Percentiles rank a stretch among this genome's conserved stretches.
phyloP scores from a whole-genome alignment of 2,329 filamentous ascomycete species.

The Aspergillus sp. region DNA sequence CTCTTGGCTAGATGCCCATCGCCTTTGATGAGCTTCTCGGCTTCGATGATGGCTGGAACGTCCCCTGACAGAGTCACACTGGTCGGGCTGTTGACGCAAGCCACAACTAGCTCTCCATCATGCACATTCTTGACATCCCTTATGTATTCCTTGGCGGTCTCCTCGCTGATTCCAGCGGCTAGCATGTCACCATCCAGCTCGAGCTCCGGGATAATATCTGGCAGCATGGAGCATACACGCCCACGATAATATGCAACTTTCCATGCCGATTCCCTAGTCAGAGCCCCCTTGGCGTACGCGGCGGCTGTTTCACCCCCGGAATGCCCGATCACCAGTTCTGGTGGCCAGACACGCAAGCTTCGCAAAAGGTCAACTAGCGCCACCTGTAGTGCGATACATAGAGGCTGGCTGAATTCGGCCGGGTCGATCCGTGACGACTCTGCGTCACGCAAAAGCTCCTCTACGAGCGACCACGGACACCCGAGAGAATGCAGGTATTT shows the following conservation, averaged over 20 bases:
- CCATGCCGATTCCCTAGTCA: constrained; percentile 11
- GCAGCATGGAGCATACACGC: background rate
- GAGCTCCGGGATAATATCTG: background rate
- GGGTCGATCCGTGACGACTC: background rate
- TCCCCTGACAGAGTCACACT: background rate
- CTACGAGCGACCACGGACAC: constrained; percentile 13
- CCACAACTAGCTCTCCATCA: background rate
- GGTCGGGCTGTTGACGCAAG: background rate
- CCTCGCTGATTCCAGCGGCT: constrained; percentile 7
- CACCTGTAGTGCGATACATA: constrained; percentile 29
- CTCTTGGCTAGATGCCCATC: background rate
- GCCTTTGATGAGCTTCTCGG: background rate
- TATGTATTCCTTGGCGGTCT: background rate
- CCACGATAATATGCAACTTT: constrained; percentile 3
- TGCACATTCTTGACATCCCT: background rate
- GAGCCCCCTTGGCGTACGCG: constrained; percentile 38
- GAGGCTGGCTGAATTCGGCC: constrained; percentile 26
- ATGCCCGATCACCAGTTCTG: constrained; percentile 25
- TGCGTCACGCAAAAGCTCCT: background rate
- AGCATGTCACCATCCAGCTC: constrained; percentile 24
- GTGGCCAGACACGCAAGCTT: constrained; percentile 20
- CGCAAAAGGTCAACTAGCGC: constrained; percentile 28
- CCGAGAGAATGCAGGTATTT: constrained; percentile 12
- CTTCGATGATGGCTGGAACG: background rate
- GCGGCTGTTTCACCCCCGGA: constrained; percentile 40